Base-by-base conservation (phyloP, 1,284 basidiomycete genomes). In the Coniferiporia weirii region DNA sequence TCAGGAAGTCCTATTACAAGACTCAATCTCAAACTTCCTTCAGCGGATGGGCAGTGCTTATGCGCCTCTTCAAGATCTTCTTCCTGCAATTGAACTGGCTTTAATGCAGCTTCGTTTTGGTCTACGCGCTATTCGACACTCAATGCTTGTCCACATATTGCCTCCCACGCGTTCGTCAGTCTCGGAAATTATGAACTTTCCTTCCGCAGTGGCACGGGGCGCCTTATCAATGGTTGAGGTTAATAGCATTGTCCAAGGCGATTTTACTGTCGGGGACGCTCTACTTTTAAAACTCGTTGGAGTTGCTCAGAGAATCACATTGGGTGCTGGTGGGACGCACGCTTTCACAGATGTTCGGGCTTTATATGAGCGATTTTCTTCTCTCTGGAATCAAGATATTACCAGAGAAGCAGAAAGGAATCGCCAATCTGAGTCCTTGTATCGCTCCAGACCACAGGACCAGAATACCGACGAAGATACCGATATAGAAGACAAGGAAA, bases 301-400 rank as follows among this genome's bases (percentile, higher is more conserved):
- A 0, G 70, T 83, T 40, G 74, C 75, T 3, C 71, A 43, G 34
- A 36, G 77, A 32, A 76, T 84, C 56, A 27, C 27, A 71, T 69
- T n/a, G 64, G 70, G 20, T 59, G 73, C 0, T 73, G 75, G 2
- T 65, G 74, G n/a, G 69, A 68, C 53, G 56, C 71, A 10, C 64
- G 66, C 10, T 4, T 65, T 72, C 47, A 65, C 78, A 5, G 57
- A 63, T 4, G 52, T 92, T 15, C 76, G 82, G 48, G 67, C 68
- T 2, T 70, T 80, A 7, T 95, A 93, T 66, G 88, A 93, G 59
- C 85, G 89, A 65, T 77, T 88, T 1, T 81, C 87, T 59, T 79
- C 85, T 19, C 79, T 96, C 7, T 98, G 95, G 95, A 78, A 84
- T 36, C 84, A 89, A 38, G 91, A 97, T 67, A 83, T 85, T 45